phyloP scores from a whole-genome alignment of 352 stramenopile species.

The Phytophthora lateralis region DNA sequence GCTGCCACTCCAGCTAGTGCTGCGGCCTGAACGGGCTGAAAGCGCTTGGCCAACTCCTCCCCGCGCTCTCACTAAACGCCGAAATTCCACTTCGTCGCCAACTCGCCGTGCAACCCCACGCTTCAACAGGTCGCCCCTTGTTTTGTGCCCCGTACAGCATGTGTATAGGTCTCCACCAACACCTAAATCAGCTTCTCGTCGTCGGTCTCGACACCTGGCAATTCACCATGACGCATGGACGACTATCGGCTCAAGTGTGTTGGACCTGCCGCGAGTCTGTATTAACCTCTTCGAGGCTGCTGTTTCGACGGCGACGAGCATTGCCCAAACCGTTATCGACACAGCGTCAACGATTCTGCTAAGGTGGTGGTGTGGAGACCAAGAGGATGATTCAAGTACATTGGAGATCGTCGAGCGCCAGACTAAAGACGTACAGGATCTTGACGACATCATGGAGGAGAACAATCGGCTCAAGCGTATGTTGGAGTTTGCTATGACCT shows the following conservation, averaged over 20 bases:
- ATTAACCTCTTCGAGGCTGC: constrained; percentile 23
- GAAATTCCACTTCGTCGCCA: constrained; percentile 20
- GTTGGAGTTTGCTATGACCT: constrained; percentile 30
- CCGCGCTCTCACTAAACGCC: constrained; percentile 19
- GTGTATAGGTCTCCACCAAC: constrained; percentile 13
- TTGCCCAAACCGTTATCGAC: constrained; percentile 16
- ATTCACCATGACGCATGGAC: constrained; percentile 14
- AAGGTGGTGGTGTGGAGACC: constrained; percentile 21
- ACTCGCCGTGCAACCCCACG: constrained; percentile 13
- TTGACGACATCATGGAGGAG: constrained; percentile 29
- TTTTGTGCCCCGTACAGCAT: constrained; percentile 18
- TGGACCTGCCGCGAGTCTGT: constrained; percentile 14
- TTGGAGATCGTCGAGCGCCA: constrained; percentile 24
- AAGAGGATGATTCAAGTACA: constrained; percentile 8
- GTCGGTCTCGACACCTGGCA: constrained; percentile 19
- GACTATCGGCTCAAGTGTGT: constrained; percentile 1
- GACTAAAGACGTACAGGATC: not conserved
- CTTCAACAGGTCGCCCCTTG: constrained; percentile 8
- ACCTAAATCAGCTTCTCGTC: constrained; percentile 23
- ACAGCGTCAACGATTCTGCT: constrained; percentile 17
- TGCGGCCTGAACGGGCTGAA: constrained; percentile 23
- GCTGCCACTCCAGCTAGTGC: constrained; percentile 29
- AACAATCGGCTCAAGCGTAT: constrained; percentile 34
- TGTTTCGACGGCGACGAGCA: constrained; percentile 16
- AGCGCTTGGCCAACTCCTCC: constrained; percentile 27